These are phyloP conservation scores for Metschnikowia baotianmanensis DNA, from an alignment of 805 yeast species.

Conservation along the genomic window DNA sequence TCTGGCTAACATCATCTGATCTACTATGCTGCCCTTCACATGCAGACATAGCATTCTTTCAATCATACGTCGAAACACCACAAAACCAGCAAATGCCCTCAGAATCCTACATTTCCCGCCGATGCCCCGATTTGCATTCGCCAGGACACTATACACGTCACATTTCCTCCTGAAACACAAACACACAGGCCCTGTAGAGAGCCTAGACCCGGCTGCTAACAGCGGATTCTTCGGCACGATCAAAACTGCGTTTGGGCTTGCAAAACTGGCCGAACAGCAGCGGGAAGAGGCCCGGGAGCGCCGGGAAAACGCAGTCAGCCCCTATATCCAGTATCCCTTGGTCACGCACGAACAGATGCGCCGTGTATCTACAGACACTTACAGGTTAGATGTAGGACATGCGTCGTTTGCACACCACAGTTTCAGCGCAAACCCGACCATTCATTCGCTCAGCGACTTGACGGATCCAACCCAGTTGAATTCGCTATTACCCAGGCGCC, in stretches of 20 bases:
- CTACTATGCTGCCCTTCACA: too few relatives aligned
- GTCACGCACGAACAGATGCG: slow-evolving; percentile 40
- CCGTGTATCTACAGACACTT: slow-evolving; percentile 30
- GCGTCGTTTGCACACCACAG: slow-evolving; percentile 51
- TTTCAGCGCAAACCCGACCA: slow-evolving; percentile 33
- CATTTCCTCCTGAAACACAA: too few relatives aligned
- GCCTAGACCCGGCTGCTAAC: neutral
- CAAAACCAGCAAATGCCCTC: too few relatives aligned
- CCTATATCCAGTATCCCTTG: slow-evolving; percentile 41
- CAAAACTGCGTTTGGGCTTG: slow-evolving; percentile 7
- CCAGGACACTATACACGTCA: too few relatives aligned
- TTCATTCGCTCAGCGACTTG: slow-evolving; percentile 49
- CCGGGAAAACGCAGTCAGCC: slow-evolving; percentile 28
- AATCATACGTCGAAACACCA: too few relatives aligned
- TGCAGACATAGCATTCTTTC: too few relatives aligned
- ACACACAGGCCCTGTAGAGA: neutral
- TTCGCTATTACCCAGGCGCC: slow-evolving; percentile 45
- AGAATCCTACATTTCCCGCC: too few relatives aligned
- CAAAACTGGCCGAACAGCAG: slow-evolving; percentile 11
- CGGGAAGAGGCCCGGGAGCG: slow-evolving; percentile 18
- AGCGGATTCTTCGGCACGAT: slow-evolving; percentile 8
- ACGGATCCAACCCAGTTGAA: slow-evolving; percentile 48
- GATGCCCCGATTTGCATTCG: too few relatives aligned
- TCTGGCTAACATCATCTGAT: too few relatives aligned
- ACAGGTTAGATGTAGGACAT: slow-evolving; percentile 43